Base-by-base conservation (phyloP, 176 grass and related monocot species). In the Aegilops bicornis region DNA sequence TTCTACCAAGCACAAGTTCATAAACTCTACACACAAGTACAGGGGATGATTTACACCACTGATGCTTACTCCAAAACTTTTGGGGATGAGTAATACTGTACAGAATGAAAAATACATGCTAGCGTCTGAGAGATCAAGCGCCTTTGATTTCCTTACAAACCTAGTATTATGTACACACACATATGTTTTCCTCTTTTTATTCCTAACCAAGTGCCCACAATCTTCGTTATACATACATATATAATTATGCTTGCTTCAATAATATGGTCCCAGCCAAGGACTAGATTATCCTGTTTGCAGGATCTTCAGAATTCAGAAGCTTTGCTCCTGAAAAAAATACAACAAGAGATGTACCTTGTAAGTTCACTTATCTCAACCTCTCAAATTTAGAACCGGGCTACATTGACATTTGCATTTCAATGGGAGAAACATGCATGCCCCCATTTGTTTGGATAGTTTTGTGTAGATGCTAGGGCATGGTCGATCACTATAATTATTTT, bases 221-320 rank as follows among this genome's bases (percentile, higher is more conserved):
- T 64, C 69, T 70, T 88, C 10, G 54, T 85, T 56, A 50, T 14
- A 76, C 6, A 31, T n/a, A n/a, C n/a, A 24, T 36, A 19, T 9
- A 10, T 75, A 68, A 75, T 76, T 42, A 73, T 84, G 39, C 20
- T 72, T 77, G 77, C 82, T 91, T 88, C 4, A 78, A 24, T 76
- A 78, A 5, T 40, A 60, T 81, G 66, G 52, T 31, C 39, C 39
- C 39, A 10, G 39, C 39, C 10, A 40, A 40, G 39, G 39, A 40
- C 39, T 40, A 10, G 39, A 40, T 40, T 40, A 40, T 40, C 39
- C 39, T 40, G 39, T 37, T 35, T 35, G 33, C 33, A 6, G 39
- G 39, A 40, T 40, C 39, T 3, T 40, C 39, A 40, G 2, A 40
- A 40, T 40, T 40, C 39, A 40, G 9, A 40, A 40, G 39, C 39